A percentile compares a stretch with the other conserved stretches of the same genome.
Conservation (phyloP, 495 filamentous ascomycete species). For the Aspergillus wentii region DNA sequence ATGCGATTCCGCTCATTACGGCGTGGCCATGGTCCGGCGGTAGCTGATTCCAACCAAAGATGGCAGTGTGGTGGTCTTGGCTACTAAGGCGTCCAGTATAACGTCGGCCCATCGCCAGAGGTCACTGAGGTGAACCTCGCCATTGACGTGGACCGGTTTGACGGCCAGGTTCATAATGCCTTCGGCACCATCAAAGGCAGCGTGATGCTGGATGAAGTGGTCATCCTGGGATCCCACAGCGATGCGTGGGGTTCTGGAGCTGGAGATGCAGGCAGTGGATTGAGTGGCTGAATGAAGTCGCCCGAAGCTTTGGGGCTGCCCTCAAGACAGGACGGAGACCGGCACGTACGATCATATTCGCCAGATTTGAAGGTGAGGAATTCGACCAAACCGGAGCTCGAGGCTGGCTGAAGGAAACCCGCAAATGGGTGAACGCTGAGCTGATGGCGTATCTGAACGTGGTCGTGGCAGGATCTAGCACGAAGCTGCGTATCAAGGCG, state of each 20-base stretch:
- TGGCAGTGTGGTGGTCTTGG: constrained; percentile 58
- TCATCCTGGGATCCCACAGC: constrained; percentile 81
- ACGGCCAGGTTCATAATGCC: constrained; percentile 82
- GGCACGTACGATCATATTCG: constrained; percentile 57
- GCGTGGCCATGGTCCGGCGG: constrained; percentile 67
- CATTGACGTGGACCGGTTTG: no score
- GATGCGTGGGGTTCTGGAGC: constrained; percentile 78
- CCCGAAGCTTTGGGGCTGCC: constrained; percentile 61
- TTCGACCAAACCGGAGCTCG: no score
- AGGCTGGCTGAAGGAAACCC: no score
- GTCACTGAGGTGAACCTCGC: no score
- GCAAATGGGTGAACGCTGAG: no score
- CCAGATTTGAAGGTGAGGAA: constrained; percentile 60
- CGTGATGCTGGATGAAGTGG: constrained; percentile 66
- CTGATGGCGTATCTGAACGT: no score
- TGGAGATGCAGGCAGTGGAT: constrained; percentile 66
- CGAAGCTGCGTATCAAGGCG: no score
- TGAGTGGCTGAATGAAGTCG: constrained; percentile 71
- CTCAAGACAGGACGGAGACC: constrained; percentile 64
- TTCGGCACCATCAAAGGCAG: constrained; percentile 80
- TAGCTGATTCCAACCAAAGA: constrained; percentile 57
- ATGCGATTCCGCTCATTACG: constrained; percentile 68
- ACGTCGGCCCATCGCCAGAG: constrained; percentile 67
- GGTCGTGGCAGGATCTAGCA: no score
- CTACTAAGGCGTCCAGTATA: constrained; percentile 70